Evolutionary conservation across 2,329 filamentous ascomycete genomes (phyloP).

Genomic region (Xylariales sp.): DNA sequence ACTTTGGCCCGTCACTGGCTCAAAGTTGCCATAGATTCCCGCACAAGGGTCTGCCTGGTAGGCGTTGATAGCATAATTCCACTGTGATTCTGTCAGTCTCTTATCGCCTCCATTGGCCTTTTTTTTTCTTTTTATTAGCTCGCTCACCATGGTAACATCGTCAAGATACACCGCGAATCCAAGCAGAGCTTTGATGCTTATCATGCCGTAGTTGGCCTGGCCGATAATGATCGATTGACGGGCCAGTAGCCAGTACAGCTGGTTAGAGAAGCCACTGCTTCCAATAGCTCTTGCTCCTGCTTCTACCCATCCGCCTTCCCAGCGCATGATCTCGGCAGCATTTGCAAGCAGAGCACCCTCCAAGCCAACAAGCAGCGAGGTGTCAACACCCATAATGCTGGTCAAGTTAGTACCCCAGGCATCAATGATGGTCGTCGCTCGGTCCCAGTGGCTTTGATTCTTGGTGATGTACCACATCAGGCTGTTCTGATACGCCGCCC

Average conservation of each 20-base stretch:
- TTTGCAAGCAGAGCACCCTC: conserved; percentile 36
- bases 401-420: conserved; percentile 28
- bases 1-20: conserved; percentile 27
- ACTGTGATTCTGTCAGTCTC: conserved; percentile 13
- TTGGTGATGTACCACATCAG: conserved; percentile 38
- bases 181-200: conserved; percentile 32
- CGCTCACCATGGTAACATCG: conserved; percentile 27
- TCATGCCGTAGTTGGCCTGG: conserved; percentile 38
- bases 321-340: conserved; percentile 38
- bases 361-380: conserved; percentile 30
- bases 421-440: conserved; percentile 29
- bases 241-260: conserved; percentile 36
- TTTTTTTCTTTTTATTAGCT: background rate
- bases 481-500: conserved; percentile 35
- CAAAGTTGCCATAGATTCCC: conserved; percentile 24
- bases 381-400: conserved; percentile 27
- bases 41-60: conserved; percentile 31
- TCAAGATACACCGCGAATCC: conserved; percentile 35
- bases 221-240: conserved; percentile 31
- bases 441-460: conserved; percentile 28
- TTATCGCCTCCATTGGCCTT: too few species aligned
- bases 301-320: conserved; percentile 35
- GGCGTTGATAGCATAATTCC: conserved; percentile 33
- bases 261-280: conserved; percentile 29
- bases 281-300: conserved; percentile 27